Base-by-base conservation (phyloP, 2,329 filamentous ascomycete species). In the Acephala macrosclerotiorum region DNA sequence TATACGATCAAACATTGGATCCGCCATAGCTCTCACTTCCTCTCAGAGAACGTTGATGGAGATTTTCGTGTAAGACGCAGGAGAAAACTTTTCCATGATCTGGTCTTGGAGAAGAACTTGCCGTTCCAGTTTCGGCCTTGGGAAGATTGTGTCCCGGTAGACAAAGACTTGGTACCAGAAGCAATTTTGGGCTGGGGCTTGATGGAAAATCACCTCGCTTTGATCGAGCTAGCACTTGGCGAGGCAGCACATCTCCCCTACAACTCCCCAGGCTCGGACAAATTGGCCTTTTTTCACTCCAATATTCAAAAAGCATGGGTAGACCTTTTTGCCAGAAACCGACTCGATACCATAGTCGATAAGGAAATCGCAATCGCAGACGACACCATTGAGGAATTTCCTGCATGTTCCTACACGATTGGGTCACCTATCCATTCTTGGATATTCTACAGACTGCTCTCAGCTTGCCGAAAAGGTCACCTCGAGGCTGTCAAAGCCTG, bases 51-150 rank as follows among this genome's bases (percentile, higher is more conserved):
- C 22, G 25, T 56, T 18, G 11, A 45, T 29, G 18, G 35, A 11
- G 49, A 60, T 12, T 53, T 20, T 16, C 20, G 35, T 2, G 8
- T 4, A 8, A 29, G 3, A 2, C 36, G 49, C 9, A 36, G 36
- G 4, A 33, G 53, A 25, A 22, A 18, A 29, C 16, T 65, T 6
- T 66, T 63, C 20, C 36, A 36, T 1, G 45, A 60, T 25, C 36
- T 69, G 22, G 25, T 66, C 40, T 35, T 29, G 1, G n/a, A 22
- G 14, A 65, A 66, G 35, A 14, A 60, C 18, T 33, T 65, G 3
- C 53, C 51, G 1, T 66, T 66, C 20, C 20, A 51, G 18, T 64
- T 63, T n/a, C 60, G 60, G 20, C 67, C 64, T 22, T 69, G 67
- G 67, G 51, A 18, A 3, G 45, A 25, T 7, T 25, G 20, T n/a